These are phyloP conservation scores for Kernera saxatilis DNA, from an alignment of 345 rosid species.

Conservation along the genomic window DNA sequence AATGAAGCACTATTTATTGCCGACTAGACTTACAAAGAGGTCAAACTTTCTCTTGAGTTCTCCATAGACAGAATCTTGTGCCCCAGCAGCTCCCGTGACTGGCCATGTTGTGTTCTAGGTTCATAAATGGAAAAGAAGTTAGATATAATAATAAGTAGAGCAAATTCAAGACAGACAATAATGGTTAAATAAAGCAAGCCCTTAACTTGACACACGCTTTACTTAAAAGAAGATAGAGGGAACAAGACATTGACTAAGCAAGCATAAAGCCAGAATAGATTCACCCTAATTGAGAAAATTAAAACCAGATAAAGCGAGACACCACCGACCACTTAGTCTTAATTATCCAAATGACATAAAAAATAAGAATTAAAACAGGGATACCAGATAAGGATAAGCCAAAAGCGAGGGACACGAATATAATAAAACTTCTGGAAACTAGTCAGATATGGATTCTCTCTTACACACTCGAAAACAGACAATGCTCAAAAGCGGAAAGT, in stretches of 20 bases:
- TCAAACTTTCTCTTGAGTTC: conserved; percentile 57
- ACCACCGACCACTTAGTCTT: conserved; percentile 6
- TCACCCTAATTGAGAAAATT: background rate
- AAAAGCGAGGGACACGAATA: background rate
- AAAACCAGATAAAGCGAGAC: background rate
- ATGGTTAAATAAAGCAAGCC: background rate
- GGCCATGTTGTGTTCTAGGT: conserved; percentile 9
- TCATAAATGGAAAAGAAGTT: background rate
- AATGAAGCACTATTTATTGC: background rate
- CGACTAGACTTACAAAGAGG: conserved; percentile 45
- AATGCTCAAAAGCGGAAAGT: conserved; percentile 21
- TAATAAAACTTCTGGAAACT: conserved; percentile 1
- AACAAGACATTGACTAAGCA: background rate
- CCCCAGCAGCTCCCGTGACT: background rate
- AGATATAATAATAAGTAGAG: background rate
- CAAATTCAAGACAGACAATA: background rate
- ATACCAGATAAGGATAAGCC: conserved; percentile 12
- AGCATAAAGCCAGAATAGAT: background rate
- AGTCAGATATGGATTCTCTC: background rate
- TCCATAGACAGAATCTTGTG: conserved; percentile 33
- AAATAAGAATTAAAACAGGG: background rate
- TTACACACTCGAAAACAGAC: background rate
- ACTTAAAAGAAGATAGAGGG: background rate
- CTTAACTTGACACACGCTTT: background rate
- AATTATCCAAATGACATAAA: background rate